Evolutionary conservation across 164 flowering plant genomes (phyloP), one percentile per base, ranked within the genome.

Genomic region (Umbilicus rupestris): DNA sequence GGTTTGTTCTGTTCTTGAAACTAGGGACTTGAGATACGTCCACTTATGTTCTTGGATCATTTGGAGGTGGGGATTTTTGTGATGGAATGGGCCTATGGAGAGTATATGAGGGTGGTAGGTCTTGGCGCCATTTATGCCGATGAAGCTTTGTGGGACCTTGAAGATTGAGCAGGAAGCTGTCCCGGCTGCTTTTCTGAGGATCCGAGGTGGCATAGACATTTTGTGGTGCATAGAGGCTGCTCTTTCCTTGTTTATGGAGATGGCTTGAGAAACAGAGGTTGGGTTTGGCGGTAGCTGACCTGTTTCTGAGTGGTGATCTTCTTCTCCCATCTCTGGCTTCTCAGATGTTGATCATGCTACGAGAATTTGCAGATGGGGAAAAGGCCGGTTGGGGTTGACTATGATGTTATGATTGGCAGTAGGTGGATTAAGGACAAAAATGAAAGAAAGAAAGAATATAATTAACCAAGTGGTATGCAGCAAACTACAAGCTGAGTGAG

Each of bases 1-100:
- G 41, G 57, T 33, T 17, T 1, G 4, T 29, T 73, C 17, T 1
- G 73, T 69, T 29, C 84, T 63, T 3, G 67, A 10, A 35, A 84
- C 71, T 3, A 80, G 52, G 5, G 70, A 26, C 7, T 74, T 74
- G 0, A 82, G 70, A 63, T 72, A 83, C 5, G 77, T 45, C 83
- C 83, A 81, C 37, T 86, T 86, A 71, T 83, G 87, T 72, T 84
- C 87, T 41, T 86, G 73, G 71, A 84, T 80, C 87, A 83, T 82
- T 46, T 64, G 5, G 19, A 82, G 70, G 10, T 72, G 66, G 0
- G 72, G 67, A 14, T 71, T 33, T 52, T 77, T 82, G 20, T 65
- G 78, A 73, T 84, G 91, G 74, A 71, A 80, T 1, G 91, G 88
- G 0, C 91, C 91, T 9, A 86, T 75, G 9, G 87, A 81, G 49